Evolutionary conservation across 108 stramenopile genomes (phyloP).

Genomic region (Mediolabrus comicus): DNA sequence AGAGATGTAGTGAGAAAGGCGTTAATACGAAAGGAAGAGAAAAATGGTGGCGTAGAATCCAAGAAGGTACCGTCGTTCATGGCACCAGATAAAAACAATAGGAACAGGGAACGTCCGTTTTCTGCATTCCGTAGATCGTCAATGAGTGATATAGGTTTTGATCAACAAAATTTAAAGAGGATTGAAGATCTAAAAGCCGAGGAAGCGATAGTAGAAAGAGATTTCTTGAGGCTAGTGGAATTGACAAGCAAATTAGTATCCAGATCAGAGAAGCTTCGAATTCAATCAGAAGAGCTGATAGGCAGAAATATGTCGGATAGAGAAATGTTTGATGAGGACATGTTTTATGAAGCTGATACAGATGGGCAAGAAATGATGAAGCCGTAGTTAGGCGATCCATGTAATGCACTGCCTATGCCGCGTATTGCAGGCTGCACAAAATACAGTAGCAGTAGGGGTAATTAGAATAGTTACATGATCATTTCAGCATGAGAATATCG

Average conservation of each 20-base stretch:
- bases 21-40: conserved; percentile 27
- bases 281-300: conserved; percentile 34
- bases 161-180: conserved; percentile 5
- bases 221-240: conserved; percentile 33
- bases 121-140: conserved; percentile 6
- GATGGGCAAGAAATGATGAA: background rate
- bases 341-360: background rate
- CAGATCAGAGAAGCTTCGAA: conserved; percentile 25
- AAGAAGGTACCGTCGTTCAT: background rate
- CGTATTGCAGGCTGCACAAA: no score
- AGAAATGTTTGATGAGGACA: background rate
- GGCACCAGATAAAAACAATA: background rate
- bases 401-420: no score
- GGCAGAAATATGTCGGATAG: conserved; percentile 7
- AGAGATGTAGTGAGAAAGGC: conserved; percentile 34
- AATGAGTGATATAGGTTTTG: conserved; percentile 25
- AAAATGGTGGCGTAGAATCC: no score
- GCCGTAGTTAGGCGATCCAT: no score
- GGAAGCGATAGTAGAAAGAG: conserved; percentile 15
- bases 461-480: conserved; percentile 4
- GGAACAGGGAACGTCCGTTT: conserved; percentile 6
- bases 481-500: conserved; percentile 63
- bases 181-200: conserved; percentile 19
- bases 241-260: conserved; percentile 35
- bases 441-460: no score